Conservation (phyloP, 768 basidiomycete genomes). For the Thelephora ganbajun region DNA sequence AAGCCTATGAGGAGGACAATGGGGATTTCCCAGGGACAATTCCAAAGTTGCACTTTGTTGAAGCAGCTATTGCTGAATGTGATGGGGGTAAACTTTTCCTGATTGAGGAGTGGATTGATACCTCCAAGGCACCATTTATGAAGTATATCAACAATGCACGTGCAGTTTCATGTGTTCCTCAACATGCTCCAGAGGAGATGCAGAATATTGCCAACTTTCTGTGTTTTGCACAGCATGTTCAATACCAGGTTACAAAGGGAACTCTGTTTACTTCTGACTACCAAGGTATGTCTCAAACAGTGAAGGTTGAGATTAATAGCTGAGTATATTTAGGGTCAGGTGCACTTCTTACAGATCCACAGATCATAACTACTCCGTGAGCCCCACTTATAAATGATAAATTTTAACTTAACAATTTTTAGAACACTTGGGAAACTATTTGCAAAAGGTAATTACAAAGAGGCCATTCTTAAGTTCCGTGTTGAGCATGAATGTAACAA, state of each 20-base stretch:
- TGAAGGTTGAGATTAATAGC: neutral
- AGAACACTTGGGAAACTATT: neutral
- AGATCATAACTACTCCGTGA: neutral
- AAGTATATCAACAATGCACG: neutral
- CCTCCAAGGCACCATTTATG: neutral
- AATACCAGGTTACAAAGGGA: neutral
- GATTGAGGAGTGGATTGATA: neutral
- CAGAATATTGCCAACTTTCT: neutral
- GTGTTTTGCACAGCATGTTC: neutral
- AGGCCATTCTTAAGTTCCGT: neutral
- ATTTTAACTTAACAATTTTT: neutral
- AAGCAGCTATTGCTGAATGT: neutral
- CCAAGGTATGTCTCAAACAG: neutral
- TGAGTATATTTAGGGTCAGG: neutral
- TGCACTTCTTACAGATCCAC: neutral
- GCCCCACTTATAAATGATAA: neutral
- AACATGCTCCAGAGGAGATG: neutral
- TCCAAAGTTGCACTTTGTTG: neutral
- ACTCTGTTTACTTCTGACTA: neutral
- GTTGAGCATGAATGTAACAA: neutral
- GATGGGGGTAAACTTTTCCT: neutral
- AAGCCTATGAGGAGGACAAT: neutral
- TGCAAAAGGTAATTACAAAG: neutral
- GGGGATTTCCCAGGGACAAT: neutral
- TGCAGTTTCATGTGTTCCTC: neutral